A percentile compares a stretch with the other conserved stretches of the same genome.
Conservation (phyloP, 495 filamentous ascomycete species). For the Talaromyces liani region DNA sequence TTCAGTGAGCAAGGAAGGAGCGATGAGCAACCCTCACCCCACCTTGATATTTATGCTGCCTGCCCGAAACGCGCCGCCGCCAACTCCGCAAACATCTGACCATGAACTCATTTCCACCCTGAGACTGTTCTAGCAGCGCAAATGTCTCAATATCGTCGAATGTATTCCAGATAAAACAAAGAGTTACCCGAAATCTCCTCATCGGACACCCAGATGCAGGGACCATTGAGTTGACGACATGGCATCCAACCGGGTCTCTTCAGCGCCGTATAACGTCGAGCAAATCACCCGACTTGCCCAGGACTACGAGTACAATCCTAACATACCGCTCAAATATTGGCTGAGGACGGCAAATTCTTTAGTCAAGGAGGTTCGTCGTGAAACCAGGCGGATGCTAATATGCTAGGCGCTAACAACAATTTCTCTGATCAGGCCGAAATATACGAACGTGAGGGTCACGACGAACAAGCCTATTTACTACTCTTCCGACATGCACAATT, state of each 20-base stretch:
- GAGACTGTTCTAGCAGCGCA: background rate
- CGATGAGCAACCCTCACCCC: slow-evolving; percentile 1
- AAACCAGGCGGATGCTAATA: background rate
- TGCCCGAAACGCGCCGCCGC: background rate
- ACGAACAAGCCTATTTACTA: slow-evolving; percentile 79
- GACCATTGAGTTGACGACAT: background rate
- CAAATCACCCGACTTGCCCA: slow-evolving; percentile 64
- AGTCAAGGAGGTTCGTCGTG: slow-evolving; percentile 60
- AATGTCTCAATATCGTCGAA: background rate
- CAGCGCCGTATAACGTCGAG: slow-evolving; percentile 56
- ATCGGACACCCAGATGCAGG: background rate
- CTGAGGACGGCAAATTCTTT: slow-evolving; percentile 70
- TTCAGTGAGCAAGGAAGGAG: background rate
- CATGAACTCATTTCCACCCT: background rate
- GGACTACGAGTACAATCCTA: slow-evolving; percentile 70
- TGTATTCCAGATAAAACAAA: background rate
- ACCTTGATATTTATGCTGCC: slow-evolving; percentile 4
- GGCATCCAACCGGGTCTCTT: slow-evolving; percentile 17
- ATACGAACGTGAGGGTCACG: slow-evolving; percentile 78
- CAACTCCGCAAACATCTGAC: background rate
- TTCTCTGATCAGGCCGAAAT: slow-evolving; percentile 52
- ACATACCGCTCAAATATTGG: slow-evolving; percentile 72
- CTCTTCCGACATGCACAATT: slow-evolving; percentile 75
- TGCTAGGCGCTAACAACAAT: background rate
- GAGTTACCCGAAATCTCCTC: background rate